These are phyloP conservation scores for Calonectria henricotiae DNA, from an alignment of 2,329 filamentous ascomycete genomes.

Conservation along the genomic window DNA sequence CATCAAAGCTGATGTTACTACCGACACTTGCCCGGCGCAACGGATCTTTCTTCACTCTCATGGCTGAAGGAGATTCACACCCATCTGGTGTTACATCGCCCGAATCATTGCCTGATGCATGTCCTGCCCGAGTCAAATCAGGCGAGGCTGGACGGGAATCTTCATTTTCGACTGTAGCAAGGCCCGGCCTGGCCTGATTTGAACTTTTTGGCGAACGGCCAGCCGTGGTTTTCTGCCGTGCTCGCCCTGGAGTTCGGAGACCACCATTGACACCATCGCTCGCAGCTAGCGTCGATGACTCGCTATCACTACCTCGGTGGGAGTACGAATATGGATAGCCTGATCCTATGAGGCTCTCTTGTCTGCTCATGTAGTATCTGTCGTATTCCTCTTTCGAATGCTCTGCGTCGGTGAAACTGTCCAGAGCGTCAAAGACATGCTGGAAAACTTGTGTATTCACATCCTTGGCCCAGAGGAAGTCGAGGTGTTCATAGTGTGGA, in stretches of 20 bases:
- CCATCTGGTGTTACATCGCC: constrained; percentile 40
- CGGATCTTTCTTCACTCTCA: constrained; percentile 37
- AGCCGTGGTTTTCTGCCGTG: constrained; percentile 47
- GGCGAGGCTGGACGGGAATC: constrained; percentile 45
- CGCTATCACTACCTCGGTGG: constrained; percentile 58
- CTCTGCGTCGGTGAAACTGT: constrained; percentile 76
- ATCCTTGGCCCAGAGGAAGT: constrained; percentile 95
- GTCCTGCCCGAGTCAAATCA: constrained; percentile 27
- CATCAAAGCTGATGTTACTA: constrained; percentile 61
- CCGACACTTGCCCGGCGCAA: constrained; percentile 52
- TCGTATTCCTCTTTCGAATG: constrained; percentile 76
- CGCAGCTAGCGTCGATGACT: constrained; percentile 55
- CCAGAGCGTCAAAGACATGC: constrained; percentile 91
- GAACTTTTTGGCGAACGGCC: constrained; percentile 46
- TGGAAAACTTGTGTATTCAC: constrained; percentile 89
- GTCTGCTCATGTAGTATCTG: constrained; percentile 69
- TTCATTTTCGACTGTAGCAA: constrained; percentile 38
- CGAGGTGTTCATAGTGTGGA: constrained; percentile 94
- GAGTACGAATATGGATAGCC: constrained; percentile 50
- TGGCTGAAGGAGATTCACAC: constrained; percentile 41
- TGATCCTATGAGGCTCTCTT: constrained; percentile 66
- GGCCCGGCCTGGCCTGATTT: constrained; percentile 39
- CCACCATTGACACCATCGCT: constrained; percentile 43
- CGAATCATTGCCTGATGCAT: constrained; percentile 37
- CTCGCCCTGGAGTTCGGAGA: constrained; percentile 51